Conservation (phyloP, 192 early-diverging fungal species). For the Funneliformis geosporum region DNA sequence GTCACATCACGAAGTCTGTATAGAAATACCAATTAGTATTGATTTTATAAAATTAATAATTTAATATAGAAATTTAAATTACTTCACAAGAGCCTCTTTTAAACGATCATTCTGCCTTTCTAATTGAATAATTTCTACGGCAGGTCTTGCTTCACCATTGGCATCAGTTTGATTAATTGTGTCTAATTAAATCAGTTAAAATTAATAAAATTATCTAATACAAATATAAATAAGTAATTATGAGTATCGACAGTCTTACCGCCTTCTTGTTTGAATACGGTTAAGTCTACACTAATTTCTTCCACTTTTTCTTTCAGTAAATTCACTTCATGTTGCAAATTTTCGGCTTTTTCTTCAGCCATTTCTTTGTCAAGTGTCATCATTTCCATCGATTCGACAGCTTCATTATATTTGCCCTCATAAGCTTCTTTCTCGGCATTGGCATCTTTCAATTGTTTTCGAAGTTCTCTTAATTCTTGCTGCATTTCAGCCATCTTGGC, state of each 20-base stretch:
- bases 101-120: constrained; percentile 84
- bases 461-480: constrained; percentile 67
- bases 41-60: not conserved
- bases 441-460: constrained; percentile 58
- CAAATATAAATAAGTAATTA: not conserved
- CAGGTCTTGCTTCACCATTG: constrained; percentile 43
- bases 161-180: not conserved
- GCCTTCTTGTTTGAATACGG: constrained; percentile 65
- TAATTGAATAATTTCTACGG: constrained; percentile 65
- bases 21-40: constrained; percentile 6
- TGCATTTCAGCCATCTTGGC: constrained; percentile 73
- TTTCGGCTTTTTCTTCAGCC: constrained; percentile 84
- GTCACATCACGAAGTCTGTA: constrained; percentile 76
- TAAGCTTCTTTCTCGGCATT: constrained; percentile 61
- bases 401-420: constrained; percentile 72
- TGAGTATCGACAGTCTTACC: constrained; percentile 34
- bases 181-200: not conserved
- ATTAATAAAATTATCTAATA: not conserved
- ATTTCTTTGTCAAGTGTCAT: constrained; percentile 88
- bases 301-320: constrained; percentile 78
- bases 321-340: constrained; percentile 69
- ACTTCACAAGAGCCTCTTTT: constrained; percentile 82
- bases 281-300: constrained; percentile 71
- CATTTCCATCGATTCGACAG: constrained; percentile 80
- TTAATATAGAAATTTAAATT: constrained; percentile 18